Evolutionary conservation across 1,139 yeast genomes (phyloP).

Genomic region (Arxiozyma slooffiae): DNA sequence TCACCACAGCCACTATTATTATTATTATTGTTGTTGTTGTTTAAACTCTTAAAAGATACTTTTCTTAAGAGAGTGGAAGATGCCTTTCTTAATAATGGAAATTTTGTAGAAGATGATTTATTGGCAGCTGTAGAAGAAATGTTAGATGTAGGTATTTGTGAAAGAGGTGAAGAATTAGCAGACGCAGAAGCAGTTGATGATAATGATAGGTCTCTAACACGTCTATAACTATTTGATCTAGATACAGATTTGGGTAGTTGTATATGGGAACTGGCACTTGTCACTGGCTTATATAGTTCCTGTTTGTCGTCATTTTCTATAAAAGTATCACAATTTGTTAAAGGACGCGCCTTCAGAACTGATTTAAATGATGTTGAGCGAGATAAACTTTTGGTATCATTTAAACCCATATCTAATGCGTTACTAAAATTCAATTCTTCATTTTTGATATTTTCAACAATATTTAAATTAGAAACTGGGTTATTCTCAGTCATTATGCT

Average conservation of each 20-base stretch:
- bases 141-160: background rate
- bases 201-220: background rate
- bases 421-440: constrained; percentile 1
- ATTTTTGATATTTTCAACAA: background rate
- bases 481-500: background rate
- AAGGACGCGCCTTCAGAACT: background rate
- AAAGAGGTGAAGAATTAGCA: background rate
- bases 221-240: constrained; percentile 1
- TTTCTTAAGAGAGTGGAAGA: constrained; percentile 27
- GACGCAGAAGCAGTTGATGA: background rate
- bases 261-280: background rate
- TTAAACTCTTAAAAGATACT: constrained; percentile 14
- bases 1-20: background rate
- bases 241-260: background rate
- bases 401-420: background rate
- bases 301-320: background rate
- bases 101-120: constrained; percentile 10
- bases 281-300: background rate
- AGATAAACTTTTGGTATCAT: background rate
- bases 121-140: background rate
- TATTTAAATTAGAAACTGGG: background rate
- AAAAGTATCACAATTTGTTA: background rate
- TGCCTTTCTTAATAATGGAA: constrained; percentile 26
- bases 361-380: constrained; percentile 1
- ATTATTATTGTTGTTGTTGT: background rate